These are phyloP conservation scores for Penicillium italicum DNA, from an alignment of 2,329 filamentous ascomycete genomes.

Conservation along the genomic window DNA sequence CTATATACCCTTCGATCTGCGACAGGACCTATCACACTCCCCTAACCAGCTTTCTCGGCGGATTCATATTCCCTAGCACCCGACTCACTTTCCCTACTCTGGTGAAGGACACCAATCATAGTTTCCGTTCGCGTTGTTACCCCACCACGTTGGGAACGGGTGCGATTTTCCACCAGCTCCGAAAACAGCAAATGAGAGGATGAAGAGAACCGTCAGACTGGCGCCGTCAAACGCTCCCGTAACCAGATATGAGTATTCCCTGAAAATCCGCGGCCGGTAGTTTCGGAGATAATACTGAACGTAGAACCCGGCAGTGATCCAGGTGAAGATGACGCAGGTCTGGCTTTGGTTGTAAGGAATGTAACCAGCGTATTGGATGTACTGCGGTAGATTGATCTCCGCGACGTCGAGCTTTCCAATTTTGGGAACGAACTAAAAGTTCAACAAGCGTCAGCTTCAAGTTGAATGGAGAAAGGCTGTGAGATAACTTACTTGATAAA, in stretches of 20 bases:
- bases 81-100: slow-evolving; percentile 22
- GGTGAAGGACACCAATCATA: slow-evolving; percentile 48
- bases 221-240: slow-evolving; percentile 55
- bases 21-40: background rate
- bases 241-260: slow-evolving; percentile 53
- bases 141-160: slow-evolving; percentile 55
- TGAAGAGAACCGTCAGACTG: slow-evolving; percentile 48
- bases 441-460: background rate
- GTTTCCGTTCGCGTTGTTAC: slow-evolving; percentile 50
- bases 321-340: slow-evolving; percentile 53
- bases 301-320: slow-evolving; percentile 45
- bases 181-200: slow-evolving; percentile 56
- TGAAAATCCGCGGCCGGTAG: slow-evolving; percentile 52
- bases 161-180: slow-evolving; percentile 47
- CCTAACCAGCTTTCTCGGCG: background rate
- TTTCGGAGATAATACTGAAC: slow-evolving; percentile 53
- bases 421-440: slow-evolving; percentile 46
- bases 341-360: slow-evolving; percentile 56
- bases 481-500: slow-evolving; percentile 9
- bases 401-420: slow-evolving; percentile 42
- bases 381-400: slow-evolving; percentile 53
- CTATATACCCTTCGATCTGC: background rate
- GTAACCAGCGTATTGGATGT: slow-evolving; percentile 54
- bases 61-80: too few species aligned
- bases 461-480: background rate